Evolutionary conservation across 805 yeast species (phyloP).

Genomic region (Wickerhamomyces rabaulensis): DNA sequence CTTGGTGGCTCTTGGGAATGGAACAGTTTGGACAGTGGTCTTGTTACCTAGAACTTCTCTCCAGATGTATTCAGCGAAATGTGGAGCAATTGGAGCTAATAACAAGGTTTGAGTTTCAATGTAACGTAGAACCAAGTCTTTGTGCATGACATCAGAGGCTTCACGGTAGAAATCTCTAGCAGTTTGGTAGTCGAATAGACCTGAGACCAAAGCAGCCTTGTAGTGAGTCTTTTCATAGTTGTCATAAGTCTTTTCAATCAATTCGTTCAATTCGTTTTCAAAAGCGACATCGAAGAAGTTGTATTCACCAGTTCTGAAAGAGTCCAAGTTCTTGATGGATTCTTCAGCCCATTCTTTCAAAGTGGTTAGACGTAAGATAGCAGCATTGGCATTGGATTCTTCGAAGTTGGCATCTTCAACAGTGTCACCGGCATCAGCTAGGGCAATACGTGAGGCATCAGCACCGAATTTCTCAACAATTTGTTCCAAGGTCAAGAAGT

Average conservation of each 20-base stretch:
- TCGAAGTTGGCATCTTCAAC: conserved; percentile 98
- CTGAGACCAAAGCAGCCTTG: conserved; percentile 85
- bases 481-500: conserved; percentile 86
- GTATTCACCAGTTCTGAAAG: conserved; percentile 48
- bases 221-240: conserved; percentile 70
- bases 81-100: conserved; percentile 92
- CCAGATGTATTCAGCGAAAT: conserved; percentile 86
- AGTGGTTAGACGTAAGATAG: conserved; percentile 86
- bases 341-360: conserved; percentile 96
- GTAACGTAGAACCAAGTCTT: conserved; percentile 72
- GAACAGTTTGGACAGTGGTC: conserved; percentile 64
- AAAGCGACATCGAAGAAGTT: conserved; percentile 83
- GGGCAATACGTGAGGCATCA: conserved; percentile 93
- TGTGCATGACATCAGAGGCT: conserved; percentile 64
- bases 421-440: conserved; percentile 98
- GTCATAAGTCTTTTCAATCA: conserved; percentile 68
- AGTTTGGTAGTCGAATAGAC: conserved; percentile 90
- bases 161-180: conserved; percentile 97
- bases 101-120: conserved; percentile 82
- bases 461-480: conserved; percentile 89
- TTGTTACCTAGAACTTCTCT: conserved; percentile 69
- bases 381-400: conserved; percentile 94
- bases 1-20: conserved; percentile 72
- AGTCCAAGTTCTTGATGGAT: conserved; percentile 43
- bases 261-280: conserved; percentile 85